phyloP scores from a whole-genome alignment of 352 stramenopile genomes.

The Phytophthora crassamura region DNA sequence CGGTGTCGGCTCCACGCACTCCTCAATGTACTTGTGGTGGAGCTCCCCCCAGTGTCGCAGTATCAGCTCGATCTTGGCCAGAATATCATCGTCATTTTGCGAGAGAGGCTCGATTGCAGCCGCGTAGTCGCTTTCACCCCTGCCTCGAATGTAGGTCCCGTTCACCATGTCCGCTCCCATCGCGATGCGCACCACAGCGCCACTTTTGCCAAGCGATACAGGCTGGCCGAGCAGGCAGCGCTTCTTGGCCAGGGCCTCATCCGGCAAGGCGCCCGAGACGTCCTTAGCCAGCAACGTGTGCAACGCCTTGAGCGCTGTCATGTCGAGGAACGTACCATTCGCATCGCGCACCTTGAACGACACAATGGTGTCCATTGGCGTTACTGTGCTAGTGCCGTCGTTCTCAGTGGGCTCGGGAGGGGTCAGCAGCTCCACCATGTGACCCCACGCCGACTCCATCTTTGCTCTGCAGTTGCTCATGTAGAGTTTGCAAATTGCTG shows the following conservation, averaged over 20 bases:
- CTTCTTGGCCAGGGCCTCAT: slow-evolving; percentile 56
- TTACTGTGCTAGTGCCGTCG: slow-evolving; percentile 26
- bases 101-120: slow-evolving; percentile 51
- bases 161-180: slow-evolving; percentile 91
- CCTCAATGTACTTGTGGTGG: slow-evolving; percentile 66
- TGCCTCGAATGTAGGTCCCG: slow-evolving; percentile 52
- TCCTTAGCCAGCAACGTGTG: slow-evolving; percentile 80
- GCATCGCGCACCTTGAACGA: slow-evolving; percentile 79
- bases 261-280: slow-evolving; percentile 56
- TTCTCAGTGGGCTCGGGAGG: slow-evolving; percentile 25
- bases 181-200: slow-evolving; percentile 82
- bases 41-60: slow-evolving; percentile 73
- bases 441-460: slow-evolving; percentile 45
- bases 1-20: slow-evolving; percentile 40
- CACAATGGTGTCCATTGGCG: slow-evolving; percentile 77
- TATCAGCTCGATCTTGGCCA: slow-evolving; percentile 78
- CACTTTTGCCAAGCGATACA: slow-evolving; percentile 76
- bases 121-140: slow-evolving; percentile 37
- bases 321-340: slow-evolving; percentile 48
- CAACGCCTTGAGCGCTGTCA: slow-evolving; percentile 61
- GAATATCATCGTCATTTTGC: slow-evolving; percentile 57
- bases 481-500: slow-evolving; percentile 65
- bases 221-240: slow-evolving; percentile 83
- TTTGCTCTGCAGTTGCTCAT: slow-evolving; percentile 59
- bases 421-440: slow-evolving; percentile 58